These are phyloP conservation scores for Pinus albicaulis DNA, from an alignment of 75 land plant species.

Conservation along the genomic window DNA sequence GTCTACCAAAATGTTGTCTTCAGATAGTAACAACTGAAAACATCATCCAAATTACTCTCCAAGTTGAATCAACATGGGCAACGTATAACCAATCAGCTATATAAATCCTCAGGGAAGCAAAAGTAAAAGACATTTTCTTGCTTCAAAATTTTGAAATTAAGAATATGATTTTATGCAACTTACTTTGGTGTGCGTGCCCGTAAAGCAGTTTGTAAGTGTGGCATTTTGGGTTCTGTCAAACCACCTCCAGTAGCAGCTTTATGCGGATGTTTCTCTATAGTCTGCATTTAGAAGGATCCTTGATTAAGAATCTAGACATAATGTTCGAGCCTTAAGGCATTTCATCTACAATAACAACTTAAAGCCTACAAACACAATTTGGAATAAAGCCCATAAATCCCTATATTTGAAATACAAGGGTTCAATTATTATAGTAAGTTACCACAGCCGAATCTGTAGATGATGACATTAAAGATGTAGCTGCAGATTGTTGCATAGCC, in stretches of 20 bases:
- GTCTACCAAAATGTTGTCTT: background rate
- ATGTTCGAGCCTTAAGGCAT: background rate
- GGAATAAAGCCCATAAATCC: no score
- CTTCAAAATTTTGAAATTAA: background rate
- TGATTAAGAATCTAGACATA: conserved; percentile 1
- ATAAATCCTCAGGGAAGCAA: background rate
- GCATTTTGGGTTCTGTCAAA: conserved; percentile 70
- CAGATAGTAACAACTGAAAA: background rate
- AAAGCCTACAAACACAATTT: no score
- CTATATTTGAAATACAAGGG: no score
- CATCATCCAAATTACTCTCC: background rate
- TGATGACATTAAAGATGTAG: conserved; percentile 30
- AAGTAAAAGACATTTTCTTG: background rate
- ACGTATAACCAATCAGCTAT: background rate
- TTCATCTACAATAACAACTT: background rate
- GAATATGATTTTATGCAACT: background rate
- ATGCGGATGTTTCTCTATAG: conserved; percentile 24
- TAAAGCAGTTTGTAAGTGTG: conserved; percentile 72
- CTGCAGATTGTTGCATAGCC: conserved; percentile 60
- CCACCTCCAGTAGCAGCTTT: conserved; percentile 40
- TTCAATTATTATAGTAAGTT: background rate
- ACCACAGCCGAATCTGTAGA: conserved; percentile 23
- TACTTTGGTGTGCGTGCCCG: conserved; percentile 85
- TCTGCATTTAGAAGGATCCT: conserved; percentile 22
- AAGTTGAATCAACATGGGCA: background rate